phyloP scores from a whole-genome alignment of 345 rosid genomes.

The Pelargonium nanum region DNA sequence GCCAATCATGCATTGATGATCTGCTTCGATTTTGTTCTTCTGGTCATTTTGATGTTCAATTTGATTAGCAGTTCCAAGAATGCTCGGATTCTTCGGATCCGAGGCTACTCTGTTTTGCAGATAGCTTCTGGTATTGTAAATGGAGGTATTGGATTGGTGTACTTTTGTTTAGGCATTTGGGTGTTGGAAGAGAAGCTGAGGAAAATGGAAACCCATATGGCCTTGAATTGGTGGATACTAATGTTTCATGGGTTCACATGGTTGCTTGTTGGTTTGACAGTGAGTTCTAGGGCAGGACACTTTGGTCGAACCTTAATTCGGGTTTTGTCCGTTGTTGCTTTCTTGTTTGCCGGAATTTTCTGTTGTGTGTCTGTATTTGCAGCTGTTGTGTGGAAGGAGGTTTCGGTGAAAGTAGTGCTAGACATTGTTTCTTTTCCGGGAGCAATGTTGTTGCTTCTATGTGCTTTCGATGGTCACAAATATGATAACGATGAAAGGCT shows the following conservation, averaged over 20 bases:
- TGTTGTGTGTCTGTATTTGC: slow-evolving; percentile 32
- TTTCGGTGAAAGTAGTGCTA: slow-evolving; percentile 19
- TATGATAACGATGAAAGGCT: slow-evolving; percentile 13
- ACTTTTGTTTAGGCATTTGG: slow-evolving; percentile 51
- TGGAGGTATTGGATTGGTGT: slow-evolving; percentile 48
- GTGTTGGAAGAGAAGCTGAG: slow-evolving; percentile 42
- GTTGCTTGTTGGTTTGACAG: slow-evolving; percentile 36
- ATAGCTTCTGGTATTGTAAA: slow-evolving; percentile 40
- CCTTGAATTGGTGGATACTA: slow-evolving; percentile 35
- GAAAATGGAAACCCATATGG: slow-evolving; percentile 18
- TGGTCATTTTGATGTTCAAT: slow-evolving; percentile 32
- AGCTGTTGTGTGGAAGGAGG: slow-evolving; percentile 19
- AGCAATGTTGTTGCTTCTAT: slow-evolving; percentile 36
- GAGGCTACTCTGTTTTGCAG: slow-evolving; percentile 27
- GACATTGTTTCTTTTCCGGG: slow-evolving; percentile 58
- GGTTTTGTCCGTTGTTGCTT: slow-evolving; percentile 37
- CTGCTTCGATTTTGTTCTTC: slow-evolving; percentile 42
- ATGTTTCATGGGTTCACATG: slow-evolving; percentile 60
- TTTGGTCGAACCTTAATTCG: slow-evolving; percentile 28
- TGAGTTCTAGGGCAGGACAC: slow-evolving; percentile 31
- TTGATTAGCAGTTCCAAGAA: slow-evolving; percentile 30
- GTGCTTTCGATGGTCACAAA: slow-evolving; percentile 35
- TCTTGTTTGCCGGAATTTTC: slow-evolving; percentile 36
- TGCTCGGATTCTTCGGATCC: slow-evolving; percentile 15
- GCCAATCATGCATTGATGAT: slow-evolving; percentile 35